Evolutionary conservation across 768 basidiomycete species (phyloP).

Genomic region (Boletus sensibilis): DNA sequence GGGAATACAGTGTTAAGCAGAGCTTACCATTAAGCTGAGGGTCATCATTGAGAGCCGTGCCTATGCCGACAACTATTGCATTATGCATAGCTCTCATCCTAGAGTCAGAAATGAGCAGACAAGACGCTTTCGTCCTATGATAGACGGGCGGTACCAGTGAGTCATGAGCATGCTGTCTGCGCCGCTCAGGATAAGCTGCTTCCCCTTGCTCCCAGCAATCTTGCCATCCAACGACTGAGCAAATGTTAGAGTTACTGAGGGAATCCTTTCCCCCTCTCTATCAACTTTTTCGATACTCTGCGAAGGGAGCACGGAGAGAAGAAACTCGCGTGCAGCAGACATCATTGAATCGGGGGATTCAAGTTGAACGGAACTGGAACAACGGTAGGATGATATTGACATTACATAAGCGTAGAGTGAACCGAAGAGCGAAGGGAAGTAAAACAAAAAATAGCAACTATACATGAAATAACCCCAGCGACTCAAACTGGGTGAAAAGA

Average conservation of each 20-base stretch:
- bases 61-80: conserved; percentile 87
- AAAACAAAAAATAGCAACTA: not conserved
- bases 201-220: conserved; percentile 74
- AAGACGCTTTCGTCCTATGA: not conserved
- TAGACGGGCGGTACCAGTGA: conserved; percentile 61
- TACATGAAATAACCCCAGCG: not conserved
- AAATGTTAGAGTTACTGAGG: conserved; percentile 77
- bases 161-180: conserved; percentile 90
- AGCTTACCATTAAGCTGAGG: conserved; percentile 88
- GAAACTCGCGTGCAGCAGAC: conserved; percentile 24
- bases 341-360: not conserved
- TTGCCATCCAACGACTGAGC: conserved; percentile 86
- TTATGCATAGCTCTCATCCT: conserved; percentile 95
- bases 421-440: not conserved
- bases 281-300: conserved; percentile 11
- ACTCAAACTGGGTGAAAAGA: not conserved
- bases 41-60: conserved; percentile 87
- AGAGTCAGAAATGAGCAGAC: conserved; percentile 5
- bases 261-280: conserved; percentile 34
- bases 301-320: conserved; percentile 29
- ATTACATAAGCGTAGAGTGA: not conserved
- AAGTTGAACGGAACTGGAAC: not conserved
- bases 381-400: too few relatives aligned
- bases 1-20: not conserved
- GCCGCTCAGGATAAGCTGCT: conserved; percentile 81